These are phyloP conservation scores for Salix brachista DNA, from an alignment of 345 rosid species.

Conservation along the genomic window DNA sequence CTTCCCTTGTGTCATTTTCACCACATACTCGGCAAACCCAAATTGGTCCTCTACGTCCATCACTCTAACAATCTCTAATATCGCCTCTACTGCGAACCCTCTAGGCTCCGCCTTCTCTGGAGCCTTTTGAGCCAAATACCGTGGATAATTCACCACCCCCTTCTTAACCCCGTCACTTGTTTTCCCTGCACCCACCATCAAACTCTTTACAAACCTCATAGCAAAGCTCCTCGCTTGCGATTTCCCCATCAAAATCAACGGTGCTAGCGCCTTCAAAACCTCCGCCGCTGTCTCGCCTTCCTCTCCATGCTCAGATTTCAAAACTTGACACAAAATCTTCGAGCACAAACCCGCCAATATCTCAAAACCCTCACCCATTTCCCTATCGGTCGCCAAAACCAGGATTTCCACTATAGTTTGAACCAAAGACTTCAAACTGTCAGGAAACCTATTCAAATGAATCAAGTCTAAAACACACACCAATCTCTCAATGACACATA, in stretches of 20 bases:
- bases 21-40: constrained; percentile 47
- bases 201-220: constrained; percentile 45
- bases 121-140: constrained; percentile 64
- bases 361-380: constrained; percentile 19
- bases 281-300: constrained; percentile 53
- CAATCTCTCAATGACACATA: constrained; percentile 45
- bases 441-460: constrained; percentile 77
- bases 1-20: constrained; percentile 73
- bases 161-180: constrained; percentile 44
- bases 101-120: constrained; percentile 90
- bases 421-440: constrained; percentile 66
- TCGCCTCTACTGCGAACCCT: constrained; percentile 74
- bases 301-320: constrained; percentile 68
- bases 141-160: constrained; percentile 59
- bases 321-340: constrained; percentile 41
- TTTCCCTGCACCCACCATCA: constrained; percentile 32
- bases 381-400: constrained; percentile 28
- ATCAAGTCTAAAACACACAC: constrained; percentile 54
- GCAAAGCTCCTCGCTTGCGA: constrained; percentile 71
- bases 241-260: constrained; percentile 55
- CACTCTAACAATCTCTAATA: constrained; percentile 58
- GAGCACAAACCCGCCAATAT: constrained; percentile 51
- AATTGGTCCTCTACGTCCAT: constrained; percentile 54
- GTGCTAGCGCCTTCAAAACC: constrained; percentile 60
- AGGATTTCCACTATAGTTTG: constrained; percentile 69